Base-by-base conservation (phyloP, 805 yeast genomes). In the Zygotorulaspora florentina region DNA sequence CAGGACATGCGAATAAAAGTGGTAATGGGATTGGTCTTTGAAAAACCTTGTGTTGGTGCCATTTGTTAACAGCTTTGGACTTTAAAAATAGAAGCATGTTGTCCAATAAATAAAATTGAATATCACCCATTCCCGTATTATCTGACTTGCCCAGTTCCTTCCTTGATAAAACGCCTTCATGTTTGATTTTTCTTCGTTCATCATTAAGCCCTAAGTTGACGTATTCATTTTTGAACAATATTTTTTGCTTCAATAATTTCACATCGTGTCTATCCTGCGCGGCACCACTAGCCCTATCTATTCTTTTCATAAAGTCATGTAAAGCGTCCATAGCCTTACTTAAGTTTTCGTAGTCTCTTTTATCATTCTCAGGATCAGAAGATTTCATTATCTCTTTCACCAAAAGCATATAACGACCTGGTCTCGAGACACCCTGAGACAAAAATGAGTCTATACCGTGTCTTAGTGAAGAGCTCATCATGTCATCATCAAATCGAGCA, bases 391-490 rank as follows among this genome's bases (percentile, higher is more conserved):
- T 86, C 39, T 91, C 93, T 46, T 79, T 83, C 17, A 91, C 73
- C 46, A 93, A 73, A 40, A 93, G 70, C 53, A 95, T 96, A 67
- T 93, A 93, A 54, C 98, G 75, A 8, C 97, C 98, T 27, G 96
- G 89, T 63, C 99, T 79, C 12, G 96, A 89, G 2, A 96, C 90
- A 42, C 98, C 97, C 60, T 91, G 95, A 6, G 96, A 87, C 52
- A 93, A 74, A 59, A 89, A 93, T 0, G 98, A 93, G 20, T 91
- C 86, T 43, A 93, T 81, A 66, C 95, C 97, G 46, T 66, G 70
- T 45, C 70, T 59, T 38, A 66, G 47, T 11, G 65, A 54, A 16
- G 69, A 91, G 80, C 67, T 89, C 87, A 58, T 96, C 77, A 30
- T 88, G 79, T 70, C 96, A 59, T 87, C 96, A 46, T 91, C 87